phyloP scores from a whole-genome alignment of 768 basidiomycete species.

The Chalciporus piperatus region DNA sequence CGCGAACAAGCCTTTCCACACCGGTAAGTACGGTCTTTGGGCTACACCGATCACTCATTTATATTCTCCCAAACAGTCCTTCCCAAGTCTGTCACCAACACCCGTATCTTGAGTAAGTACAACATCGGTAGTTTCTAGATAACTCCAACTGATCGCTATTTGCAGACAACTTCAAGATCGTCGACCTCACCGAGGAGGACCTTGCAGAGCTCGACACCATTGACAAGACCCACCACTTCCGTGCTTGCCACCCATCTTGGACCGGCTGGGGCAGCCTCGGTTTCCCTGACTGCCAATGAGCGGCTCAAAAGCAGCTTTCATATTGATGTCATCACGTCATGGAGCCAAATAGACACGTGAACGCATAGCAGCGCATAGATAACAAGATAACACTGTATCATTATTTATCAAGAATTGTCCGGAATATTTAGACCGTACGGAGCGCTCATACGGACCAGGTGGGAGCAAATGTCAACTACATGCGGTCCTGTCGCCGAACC shows the following conservation, averaged over 20 bases:
- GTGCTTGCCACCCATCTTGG: slow-evolving; percentile 61
- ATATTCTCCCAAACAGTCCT: slow-evolving; percentile 41
- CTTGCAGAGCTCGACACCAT: slow-evolving; percentile 52
- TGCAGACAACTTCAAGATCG: slow-evolving; percentile 52
- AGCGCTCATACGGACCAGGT: too few species aligned
- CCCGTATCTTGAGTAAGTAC: slow-evolving; percentile 51
- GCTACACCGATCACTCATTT: neutral
- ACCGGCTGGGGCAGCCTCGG: slow-evolving; percentile 59
- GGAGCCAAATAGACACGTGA: neutral
- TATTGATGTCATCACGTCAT: neutral
- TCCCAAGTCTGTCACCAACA: slow-evolving; percentile 69
- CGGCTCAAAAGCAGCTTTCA: slow-evolving; percentile 2
- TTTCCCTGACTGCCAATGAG: slow-evolving; percentile 48
- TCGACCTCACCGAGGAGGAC: slow-evolving; percentile 61
- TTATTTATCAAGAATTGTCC: neutral
- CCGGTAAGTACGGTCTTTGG: slow-evolving; percentile 29
- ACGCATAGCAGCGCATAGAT: neutral
- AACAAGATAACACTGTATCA: neutral
- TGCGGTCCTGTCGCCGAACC: slow-evolving; percentile 1
- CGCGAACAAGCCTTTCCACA: slow-evolving; percentile 59
- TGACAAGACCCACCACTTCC: slow-evolving; percentile 57
- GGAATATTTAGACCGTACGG: neutral
- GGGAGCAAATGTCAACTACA: neutral
- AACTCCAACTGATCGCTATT: neutral
- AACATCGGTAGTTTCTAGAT: neutral